phyloP scores from a whole-genome alignment of 345 rosid species.

The Geranium brycei region DNA sequence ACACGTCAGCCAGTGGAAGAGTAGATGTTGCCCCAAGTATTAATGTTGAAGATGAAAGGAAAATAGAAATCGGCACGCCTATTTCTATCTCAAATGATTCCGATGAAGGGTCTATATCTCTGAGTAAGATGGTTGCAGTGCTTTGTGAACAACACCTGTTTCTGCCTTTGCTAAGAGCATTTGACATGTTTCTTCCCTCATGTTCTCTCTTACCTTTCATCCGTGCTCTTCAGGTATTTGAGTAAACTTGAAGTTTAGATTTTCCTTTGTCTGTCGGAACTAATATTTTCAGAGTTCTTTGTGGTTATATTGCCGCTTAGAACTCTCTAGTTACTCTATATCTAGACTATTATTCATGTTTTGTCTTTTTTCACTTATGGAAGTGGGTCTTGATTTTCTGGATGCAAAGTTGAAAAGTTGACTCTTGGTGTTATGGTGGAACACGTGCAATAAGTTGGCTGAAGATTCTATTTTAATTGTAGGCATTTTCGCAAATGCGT shows the following conservation, averaged over 20 bases:
- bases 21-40: constrained; percentile 20
- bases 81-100: constrained; percentile 31
- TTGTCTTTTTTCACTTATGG: neutral
- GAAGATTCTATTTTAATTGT: too few species aligned
- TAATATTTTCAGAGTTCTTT: too few species aligned
- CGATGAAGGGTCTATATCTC: constrained; percentile 51
- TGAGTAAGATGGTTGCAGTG: constrained; percentile 88
- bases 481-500: constrained; percentile 98
- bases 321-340: neutral
- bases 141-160: constrained; percentile 87
- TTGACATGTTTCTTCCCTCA: constrained; percentile 95
- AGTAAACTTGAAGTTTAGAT: constrained; percentile 10
- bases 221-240: constrained; percentile 93
- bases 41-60: constrained; percentile 34
- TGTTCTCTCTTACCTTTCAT: constrained; percentile 79
- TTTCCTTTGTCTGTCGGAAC: neutral
- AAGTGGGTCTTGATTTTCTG: neutral
- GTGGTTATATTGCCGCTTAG: neutral
- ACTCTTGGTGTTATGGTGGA: neutral
- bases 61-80: constrained; percentile 25
- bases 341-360: neutral
- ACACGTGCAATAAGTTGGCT: too few species aligned
- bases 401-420: neutral
- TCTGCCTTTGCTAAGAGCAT: constrained; percentile 87
- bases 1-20: constrained; percentile 17